Evolutionary conservation across 2,329 filamentous ascomycete species (phyloP).

Genomic region (Exophiala spinifera): DNA sequence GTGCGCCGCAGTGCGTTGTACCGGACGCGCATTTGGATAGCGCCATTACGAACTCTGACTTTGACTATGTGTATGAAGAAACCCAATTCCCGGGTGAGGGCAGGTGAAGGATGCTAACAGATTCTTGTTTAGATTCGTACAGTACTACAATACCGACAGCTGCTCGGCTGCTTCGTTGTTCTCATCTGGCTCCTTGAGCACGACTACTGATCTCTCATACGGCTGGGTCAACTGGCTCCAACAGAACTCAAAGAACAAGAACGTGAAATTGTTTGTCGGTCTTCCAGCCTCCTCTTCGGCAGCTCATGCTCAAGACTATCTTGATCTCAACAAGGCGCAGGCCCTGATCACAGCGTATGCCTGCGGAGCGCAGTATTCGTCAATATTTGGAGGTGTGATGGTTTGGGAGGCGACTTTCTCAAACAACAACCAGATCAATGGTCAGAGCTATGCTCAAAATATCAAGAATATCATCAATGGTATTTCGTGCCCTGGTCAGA

Average conservation of each 20-base stretch:
- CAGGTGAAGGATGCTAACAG: slow-evolving; percentile 2
- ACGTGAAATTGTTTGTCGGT: slow-evolving; percentile 54
- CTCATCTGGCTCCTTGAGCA: slow-evolving; percentile 32
- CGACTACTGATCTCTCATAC: slow-evolving; percentile 45
- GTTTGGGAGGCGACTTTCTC: slow-evolving; percentile 56
- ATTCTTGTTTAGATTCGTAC: slow-evolving; percentile 42
- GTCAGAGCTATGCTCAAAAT: slow-evolving; percentile 45
- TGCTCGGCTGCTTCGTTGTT: slow-evolving; percentile 46
- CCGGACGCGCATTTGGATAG: slow-evolving; percentile 54
- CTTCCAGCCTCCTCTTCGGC: slow-evolving; percentile 40
- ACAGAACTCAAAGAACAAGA: slow-evolving; percentile 35
- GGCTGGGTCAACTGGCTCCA: slow-evolving; percentile 44
- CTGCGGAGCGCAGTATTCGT: slow-evolving; percentile 33
- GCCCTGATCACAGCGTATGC: slow-evolving; percentile 45
- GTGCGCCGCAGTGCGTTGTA: slow-evolving; percentile 66
- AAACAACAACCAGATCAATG: slow-evolving; percentile 45
- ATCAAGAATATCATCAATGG: slow-evolving; percentile 46
- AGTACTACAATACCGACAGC: slow-evolving; percentile 54
- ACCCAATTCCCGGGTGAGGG: too few relatives aligned
- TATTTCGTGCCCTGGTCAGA: slow-evolving; percentile 12
- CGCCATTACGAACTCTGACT: slow-evolving; percentile 44
- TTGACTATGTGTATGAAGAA: slow-evolving; percentile 47
- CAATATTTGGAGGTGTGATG: slow-evolving; percentile 58
- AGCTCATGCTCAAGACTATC: slow-evolving; percentile 41
- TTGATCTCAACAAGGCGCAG: slow-evolving; percentile 47